Conservation (phyloP, 2,329 filamentous ascomycete species). For the Arthroderma sp. region DNA sequence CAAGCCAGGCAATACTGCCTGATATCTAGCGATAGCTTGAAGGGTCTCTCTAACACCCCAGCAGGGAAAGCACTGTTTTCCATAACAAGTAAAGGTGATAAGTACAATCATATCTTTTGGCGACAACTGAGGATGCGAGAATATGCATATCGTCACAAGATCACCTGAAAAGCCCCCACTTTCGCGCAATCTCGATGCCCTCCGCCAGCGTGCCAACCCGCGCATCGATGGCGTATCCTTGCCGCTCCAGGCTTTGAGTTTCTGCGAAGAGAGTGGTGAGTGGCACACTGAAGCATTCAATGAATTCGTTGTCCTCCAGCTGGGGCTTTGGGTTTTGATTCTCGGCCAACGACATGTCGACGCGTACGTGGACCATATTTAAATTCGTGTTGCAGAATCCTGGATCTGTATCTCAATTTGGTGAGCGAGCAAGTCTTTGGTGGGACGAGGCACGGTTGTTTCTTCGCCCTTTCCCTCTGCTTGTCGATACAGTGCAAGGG, state of each 20-base stretch:
- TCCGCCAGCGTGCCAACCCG: slow-evolving; percentile 66
- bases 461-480: not conserved
- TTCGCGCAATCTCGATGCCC: slow-evolving; percentile 59
- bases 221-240: slow-evolving; percentile 69
- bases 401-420: slow-evolving; percentile 24
- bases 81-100: too few relatives aligned
- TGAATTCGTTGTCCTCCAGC: slow-evolving; percentile 70
- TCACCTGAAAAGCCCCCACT: slow-evolving; percentile 16
- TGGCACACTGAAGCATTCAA: slow-evolving; percentile 61
- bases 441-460: not conserved
- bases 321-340: slow-evolving; percentile 57
- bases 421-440: not conserved
- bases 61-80: too few relatives aligned
- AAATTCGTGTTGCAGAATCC: slow-evolving; percentile 39
- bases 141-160: not conserved
- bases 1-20: too few relatives aligned
- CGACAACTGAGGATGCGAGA: too few relatives aligned
- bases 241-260: slow-evolving; percentile 50
- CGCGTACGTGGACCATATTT: slow-evolving; percentile 53
- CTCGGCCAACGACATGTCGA: slow-evolving; percentile 55
- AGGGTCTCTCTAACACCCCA: too few relatives aligned
- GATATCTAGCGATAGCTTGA: too few relatives aligned
- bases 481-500: too few relatives aligned
- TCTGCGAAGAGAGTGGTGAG: slow-evolving; percentile 52
- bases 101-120: too few relatives aligned